A percentile compares a stretch with the other conserved stretches of the same genome.
phyloP scores from a whole-genome alignment of 495 filamentous ascomycete species.

The Aspergillus asperescens region DNA sequence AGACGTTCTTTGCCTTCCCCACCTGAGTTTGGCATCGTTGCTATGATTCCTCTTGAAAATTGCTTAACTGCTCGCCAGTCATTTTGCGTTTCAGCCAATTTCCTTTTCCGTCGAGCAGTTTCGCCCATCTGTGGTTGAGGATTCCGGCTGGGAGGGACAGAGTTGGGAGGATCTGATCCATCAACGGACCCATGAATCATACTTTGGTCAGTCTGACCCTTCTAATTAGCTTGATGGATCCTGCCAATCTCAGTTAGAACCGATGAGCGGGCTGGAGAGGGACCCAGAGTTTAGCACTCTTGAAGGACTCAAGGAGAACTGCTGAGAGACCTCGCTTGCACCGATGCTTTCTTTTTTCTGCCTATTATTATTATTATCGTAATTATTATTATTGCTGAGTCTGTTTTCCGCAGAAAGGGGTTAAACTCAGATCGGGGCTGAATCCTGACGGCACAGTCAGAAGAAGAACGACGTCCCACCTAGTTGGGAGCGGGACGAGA shows the following conservation, averaged over 20 bases:
- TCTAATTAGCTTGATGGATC: background rate
- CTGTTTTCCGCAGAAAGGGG: constrained; percentile 8
- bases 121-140: constrained; percentile 15
- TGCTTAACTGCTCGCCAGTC: background rate
- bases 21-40: background rate
- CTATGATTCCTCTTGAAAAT: background rate
- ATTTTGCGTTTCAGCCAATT: background rate
- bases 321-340: constrained; percentile 13
- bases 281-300: constrained; percentile 8
- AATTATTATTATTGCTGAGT: background rate
- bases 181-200: too few relatives aligned
- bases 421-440: background rate
- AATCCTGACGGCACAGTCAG: constrained; percentile 3
- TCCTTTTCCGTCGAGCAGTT: constrained; percentile 4
- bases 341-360: constrained; percentile 3
- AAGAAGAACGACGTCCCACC: constrained; percentile 9
- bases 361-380: background rate
- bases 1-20: background rate
- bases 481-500: background rate
- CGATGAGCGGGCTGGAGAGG: background rate
- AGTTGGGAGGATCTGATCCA: background rate
- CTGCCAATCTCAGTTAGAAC: background rate
- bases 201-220: too few relatives aligned
- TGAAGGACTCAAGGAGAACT: background rate
- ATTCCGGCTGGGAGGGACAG: background rate